Evolutionary conservation across 23 red algal species (phyloP), one percentile per base, ranked within the genome.

Genomic region (Gracilaria domingensis): DNA sequence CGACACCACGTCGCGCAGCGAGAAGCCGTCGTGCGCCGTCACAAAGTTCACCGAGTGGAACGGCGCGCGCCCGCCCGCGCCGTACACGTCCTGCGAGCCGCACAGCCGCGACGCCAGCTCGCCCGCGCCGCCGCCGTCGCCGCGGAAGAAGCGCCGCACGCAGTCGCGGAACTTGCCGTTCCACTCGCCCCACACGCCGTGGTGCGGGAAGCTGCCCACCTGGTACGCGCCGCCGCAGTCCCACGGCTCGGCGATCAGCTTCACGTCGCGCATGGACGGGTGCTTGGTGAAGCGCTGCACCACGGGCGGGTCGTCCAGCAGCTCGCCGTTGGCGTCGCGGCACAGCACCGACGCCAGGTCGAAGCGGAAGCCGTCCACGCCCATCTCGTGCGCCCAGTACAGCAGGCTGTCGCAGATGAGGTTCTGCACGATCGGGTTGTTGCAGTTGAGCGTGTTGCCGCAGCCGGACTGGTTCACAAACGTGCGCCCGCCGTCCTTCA

Each of bases 11-110:
- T 99, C 97, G 82, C 88, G 85, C 88, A 99, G 47, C 20, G 90
- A 90, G 80, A 99, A 99, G 53, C 97, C 97, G 59, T 99, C 97
- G 75, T 99, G 97, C 28, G 97, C 97, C 40, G 91, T 95, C 23
- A 99, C 92, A 96, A 99, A 99, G 80, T 99, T 99, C 67, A 99
- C 91, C 56, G 97, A 99, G 75, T 99, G 97, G 35, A 77, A 94
- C 71, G 97, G 93, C 40, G 69, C 78, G 28, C 96, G 75, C n/a
- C 77, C 79, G 13, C 73, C 82, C 21, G 65, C 80, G 17, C 70
- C 55, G 81, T 99, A 99, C 84, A 99, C 48, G 87, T 99, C 97
- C 80, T 83, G 49, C 26, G 93, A 96, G 24, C 97, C 97, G 76
- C 97, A 96, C 51, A 99, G 55, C 0, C 97, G 48, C 18, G 97